Evolutionary conservation across 2,329 filamentous ascomycete genomes (phyloP), one percentile per base, ranked within the genome.

Genomic region (Colletotrichum shisoi): DNA sequence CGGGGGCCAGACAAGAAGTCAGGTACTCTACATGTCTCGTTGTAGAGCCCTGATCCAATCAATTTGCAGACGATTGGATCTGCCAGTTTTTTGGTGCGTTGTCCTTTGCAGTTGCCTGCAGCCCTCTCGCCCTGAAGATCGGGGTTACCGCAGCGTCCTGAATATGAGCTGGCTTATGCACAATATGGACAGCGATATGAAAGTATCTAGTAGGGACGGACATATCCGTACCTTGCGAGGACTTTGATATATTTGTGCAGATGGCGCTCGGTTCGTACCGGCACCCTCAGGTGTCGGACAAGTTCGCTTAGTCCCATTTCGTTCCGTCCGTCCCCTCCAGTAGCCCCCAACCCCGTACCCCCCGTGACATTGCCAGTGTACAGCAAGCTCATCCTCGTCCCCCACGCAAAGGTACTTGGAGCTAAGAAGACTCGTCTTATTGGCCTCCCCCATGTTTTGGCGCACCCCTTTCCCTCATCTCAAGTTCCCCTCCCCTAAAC

Each of bases 191-290:
- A n/a, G 8, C 54, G 11, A 34, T 60, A 45, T 62, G 27, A 8
- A 31, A 31, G 27, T 31, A 31, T 7, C 6, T 31, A 8, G 27
- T 31, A 31, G 7, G 27, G 6, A 45, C 51, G 51, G 49, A 65
- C 62, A 37, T 62, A n/a, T n/a, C n/a, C n/a, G n/a, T n/a, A 51
- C 51, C 42, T 51, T 62, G 44, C 34, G 21, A 19, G 21, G 34
- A 37, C 42, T 56, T 62, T 58, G 62, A 63, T 48, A 5, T 57
- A 67, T 53, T 67, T 67, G 63, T 67, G 63, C 53, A 67, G 63
- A 63, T 67, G 51, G 52, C 3, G 31, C 19, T 12, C 27, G 52
- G 46, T 58, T 63, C 59, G 64, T 67, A 59, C 60, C 31, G 13
- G 40, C 34, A 19, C 5, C 4, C 27, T 7, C 11, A 37, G 24